A percentile compares a stretch with the other conserved stretches of the same genome.
Conservation (phyloP, 768 basidiomycete species). For the Megacollybia marginata region DNA sequence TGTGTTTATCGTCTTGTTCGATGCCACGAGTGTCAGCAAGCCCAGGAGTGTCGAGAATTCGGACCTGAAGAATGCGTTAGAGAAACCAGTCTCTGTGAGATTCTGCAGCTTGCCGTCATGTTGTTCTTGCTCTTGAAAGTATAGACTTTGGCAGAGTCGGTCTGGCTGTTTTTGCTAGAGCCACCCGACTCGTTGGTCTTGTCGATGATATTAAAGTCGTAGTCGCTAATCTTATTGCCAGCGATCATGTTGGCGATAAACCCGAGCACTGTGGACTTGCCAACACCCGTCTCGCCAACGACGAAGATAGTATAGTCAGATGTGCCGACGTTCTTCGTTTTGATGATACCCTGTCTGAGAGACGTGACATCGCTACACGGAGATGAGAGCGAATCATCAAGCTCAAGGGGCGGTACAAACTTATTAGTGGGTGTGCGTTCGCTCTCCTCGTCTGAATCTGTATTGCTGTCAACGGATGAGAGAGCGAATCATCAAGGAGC, state of each 20-base stretch:
- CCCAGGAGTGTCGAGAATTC: conserved; percentile 22
- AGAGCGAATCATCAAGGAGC: no score
- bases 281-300: conserved; percentile 12
- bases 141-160: conserved; percentile 8
- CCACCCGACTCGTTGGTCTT: conserved; percentile 8
- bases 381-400: no score
- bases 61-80: no score
- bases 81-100: no score
- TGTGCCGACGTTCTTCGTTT: no score
- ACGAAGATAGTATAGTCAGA: conserved; percentile 3
- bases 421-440: no score
- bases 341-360: no score
- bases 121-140: conserved; percentile 5
- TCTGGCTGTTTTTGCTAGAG: conserved; percentile 6
- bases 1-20: conserved; percentile 16
- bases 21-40: conserved; percentile 21
- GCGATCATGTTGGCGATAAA: conserved; percentile 10
- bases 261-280: conserved; percentile 10
- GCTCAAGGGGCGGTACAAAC: no score
- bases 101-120: no score
- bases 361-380: no score
- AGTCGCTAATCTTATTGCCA: conserved; percentile 4
- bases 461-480: no score
- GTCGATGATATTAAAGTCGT: conserved; percentile 2
- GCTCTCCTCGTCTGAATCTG: no score